phyloP scores from a whole-genome alignment of 2,329 filamentous ascomycete species.

The Davidsoniella neocaledoniae region DNA sequence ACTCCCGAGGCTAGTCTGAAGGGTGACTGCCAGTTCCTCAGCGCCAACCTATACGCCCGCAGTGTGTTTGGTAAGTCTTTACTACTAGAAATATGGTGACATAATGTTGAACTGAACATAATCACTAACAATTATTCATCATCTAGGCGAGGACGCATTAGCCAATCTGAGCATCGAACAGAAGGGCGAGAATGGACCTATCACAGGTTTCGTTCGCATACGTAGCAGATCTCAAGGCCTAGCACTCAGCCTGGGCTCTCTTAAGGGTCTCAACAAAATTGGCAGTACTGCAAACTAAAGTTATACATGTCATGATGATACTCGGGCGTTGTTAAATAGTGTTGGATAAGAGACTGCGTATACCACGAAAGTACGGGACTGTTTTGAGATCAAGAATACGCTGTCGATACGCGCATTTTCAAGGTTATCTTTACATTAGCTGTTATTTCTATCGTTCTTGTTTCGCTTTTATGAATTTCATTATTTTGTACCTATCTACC shows the following conservation, averaged over 20 bases:
- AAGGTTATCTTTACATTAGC: too few relatives aligned
- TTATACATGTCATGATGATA: too few relatives aligned
- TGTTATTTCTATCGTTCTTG: slow-evolving; percentile 1
- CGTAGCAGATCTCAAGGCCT: slow-evolving; percentile 91
- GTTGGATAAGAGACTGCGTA: too few relatives aligned
- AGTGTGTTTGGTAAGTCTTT: slow-evolving; percentile 81
- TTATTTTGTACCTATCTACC: background rate
- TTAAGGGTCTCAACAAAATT: slow-evolving; percentile 87
- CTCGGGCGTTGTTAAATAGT: too few relatives aligned
- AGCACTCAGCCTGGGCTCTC: slow-evolving; percentile 77
- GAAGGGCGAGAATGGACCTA: slow-evolving; percentile 84
- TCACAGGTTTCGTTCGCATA: slow-evolving; percentile 95
- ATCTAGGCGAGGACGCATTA: slow-evolving; percentile 82
- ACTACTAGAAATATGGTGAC: background rate
- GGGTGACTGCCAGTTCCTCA: slow-evolving; percentile 95
- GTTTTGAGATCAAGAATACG: too few relatives aligned
- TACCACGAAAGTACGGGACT: too few relatives aligned
- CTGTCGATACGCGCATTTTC: too few relatives aligned
- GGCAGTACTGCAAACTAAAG: slow-evolving; percentile 24
- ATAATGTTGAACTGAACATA: background rate
- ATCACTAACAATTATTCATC: slow-evolving; percentile 3
- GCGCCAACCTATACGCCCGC: slow-evolving; percentile 87
- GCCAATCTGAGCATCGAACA: slow-evolving; percentile 97
- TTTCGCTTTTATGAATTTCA: background rate
- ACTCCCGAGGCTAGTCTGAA: slow-evolving; percentile 93